Base-by-base conservation (phyloP, 2,329 filamentous ascomycete genomes). In the Cladosporium velox region DNA sequence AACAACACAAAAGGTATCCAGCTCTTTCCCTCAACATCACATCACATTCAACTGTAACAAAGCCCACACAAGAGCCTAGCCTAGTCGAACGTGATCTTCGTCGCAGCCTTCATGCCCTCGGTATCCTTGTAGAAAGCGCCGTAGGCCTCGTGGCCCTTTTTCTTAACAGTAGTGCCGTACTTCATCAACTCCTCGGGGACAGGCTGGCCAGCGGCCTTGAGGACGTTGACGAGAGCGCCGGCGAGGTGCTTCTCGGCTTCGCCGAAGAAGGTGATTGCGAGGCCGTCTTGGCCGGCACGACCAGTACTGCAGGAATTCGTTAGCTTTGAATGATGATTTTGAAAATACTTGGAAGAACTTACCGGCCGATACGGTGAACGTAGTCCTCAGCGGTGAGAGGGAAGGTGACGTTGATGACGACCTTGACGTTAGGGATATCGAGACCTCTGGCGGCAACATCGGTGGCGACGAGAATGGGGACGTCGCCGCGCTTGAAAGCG, bases 121-220 rank as follows among this genome's bases (percentile, higher is more conserved):
- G 91, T 88, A 73, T 97, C 92, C 80, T 95, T 97, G 85, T 91
- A 97, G 78, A 98, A 98, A 35, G 93, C 92, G 66, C 95, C 95
- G 76, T 98, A 99, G 58, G 91, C 91, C 75, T 93, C 91, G 81
- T 99, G 95, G 59, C 89, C 87, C 92, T 98, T 98, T 88, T 96
- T 97, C 88, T 98, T 99, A 62, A 99, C 95, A 0, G 94, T 98
- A 26, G 93, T 96, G 74, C 95, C 95, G 72, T 97, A 99, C 81
- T 96, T 97, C 78, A 98, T 84, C 44, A 99, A 83, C 30, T 92
- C 91, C 52, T 97, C 92, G 2, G 95, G 95, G 0, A 99, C 92
- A 14, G 88, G 85, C 79, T 99, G 95, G 70, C 92, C 92, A 28
- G 95, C 93, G n/a, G 89, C 91, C 80, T 91, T 96, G 69, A 99